Evolutionary conservation across 2,329 filamentous ascomycete species (phyloP).

Genomic region (Monosporascus sp.): DNA sequence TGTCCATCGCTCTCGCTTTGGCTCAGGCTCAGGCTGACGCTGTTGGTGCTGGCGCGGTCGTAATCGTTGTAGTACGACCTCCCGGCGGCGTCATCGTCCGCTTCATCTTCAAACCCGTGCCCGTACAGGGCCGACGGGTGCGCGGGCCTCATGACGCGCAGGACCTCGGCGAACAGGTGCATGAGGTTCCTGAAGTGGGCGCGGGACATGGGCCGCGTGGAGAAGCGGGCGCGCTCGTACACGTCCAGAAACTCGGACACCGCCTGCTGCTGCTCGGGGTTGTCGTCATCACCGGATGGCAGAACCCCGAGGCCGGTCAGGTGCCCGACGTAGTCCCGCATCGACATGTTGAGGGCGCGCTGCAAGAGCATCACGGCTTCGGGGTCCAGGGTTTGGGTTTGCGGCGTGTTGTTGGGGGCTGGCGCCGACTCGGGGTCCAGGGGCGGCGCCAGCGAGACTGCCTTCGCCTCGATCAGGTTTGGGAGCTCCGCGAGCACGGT

Average conservation of each 20-base stretch:
- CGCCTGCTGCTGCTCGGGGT: neutral
- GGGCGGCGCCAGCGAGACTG: constrained; percentile 68
- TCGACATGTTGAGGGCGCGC: constrained; percentile 62
- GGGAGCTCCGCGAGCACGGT: constrained; percentile 79
- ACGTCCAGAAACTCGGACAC: constrained; percentile 62
- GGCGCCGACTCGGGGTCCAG: constrained; percentile 50
- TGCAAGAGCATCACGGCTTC: constrained; percentile 68
- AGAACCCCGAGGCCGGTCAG: constrained; percentile 63
- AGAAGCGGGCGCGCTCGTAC: constrained; percentile 86
- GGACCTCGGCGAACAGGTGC: constrained; percentile 74
- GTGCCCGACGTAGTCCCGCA: constrained; percentile 73
- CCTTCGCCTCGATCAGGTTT: constrained; percentile 86
- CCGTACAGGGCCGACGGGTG: constrained; percentile 46
- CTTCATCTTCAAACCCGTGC: constrained; percentile 10
- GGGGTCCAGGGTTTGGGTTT: constrained; percentile 47
- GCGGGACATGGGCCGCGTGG: constrained; percentile 62
- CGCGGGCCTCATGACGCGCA: constrained; percentile 68
- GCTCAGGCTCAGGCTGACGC: constrained; percentile 3
- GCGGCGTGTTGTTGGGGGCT: neutral
- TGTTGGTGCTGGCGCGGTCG: too few species aligned
- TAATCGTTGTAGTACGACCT: constrained; percentile 3
- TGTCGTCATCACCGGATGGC: constrained; percentile 20
- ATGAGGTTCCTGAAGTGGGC: constrained; percentile 72
- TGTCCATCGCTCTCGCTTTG: constrained; percentile 20
- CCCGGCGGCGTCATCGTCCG: neutral